Evolutionary conservation across 495 filamentous ascomycete species (phyloP).

Genomic region (Lasiosphaeria miniovina): DNA sequence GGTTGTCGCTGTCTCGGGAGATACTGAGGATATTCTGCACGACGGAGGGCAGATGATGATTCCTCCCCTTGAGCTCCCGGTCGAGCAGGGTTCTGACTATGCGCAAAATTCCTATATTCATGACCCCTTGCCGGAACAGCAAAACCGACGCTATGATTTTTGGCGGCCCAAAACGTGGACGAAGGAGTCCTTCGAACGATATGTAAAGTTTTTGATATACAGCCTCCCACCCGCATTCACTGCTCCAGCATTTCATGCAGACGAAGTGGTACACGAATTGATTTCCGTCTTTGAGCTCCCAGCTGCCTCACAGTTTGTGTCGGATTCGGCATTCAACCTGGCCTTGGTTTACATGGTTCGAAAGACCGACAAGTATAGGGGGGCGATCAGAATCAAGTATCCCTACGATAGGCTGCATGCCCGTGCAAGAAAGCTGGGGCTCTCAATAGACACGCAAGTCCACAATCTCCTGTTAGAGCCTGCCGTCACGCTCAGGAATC

Average conservation of each 20-base stretch:
- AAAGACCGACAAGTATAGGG: constrained; percentile 13
- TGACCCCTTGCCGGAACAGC: neutral
- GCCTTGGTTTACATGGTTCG: constrained; percentile 33
- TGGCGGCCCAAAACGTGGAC: constrained; percentile 35
- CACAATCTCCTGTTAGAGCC: constrained; percentile 34
- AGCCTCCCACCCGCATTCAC: constrained; percentile 24
- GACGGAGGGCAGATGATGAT: neutral
- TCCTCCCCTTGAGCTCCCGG: neutral
- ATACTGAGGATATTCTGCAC: neutral
- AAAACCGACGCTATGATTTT: constrained; percentile 17
- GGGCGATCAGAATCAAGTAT: neutral
- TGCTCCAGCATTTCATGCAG: constrained; percentile 19
- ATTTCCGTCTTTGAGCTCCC: constrained; percentile 27
- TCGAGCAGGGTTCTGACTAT: neutral
- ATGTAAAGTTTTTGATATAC: constrained; percentile 32
- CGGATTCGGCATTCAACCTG: constrained; percentile 35
- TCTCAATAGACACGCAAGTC: constrained; percentile 31
- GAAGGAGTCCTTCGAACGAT: constrained; percentile 30
- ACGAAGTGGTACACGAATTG: constrained; percentile 29
- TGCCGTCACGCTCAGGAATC: constrained; percentile 28
- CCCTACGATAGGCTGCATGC: constrained; percentile 1
- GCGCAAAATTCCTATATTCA: neutral
- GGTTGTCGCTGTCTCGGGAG: neutral
- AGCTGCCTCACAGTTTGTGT: constrained; percentile 18
- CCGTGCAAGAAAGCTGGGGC: constrained; percentile 5